Evolutionary conservation across 2,329 filamentous ascomycete species (phyloP), one percentile per base, ranked within the genome.

Genomic region (Chalaropsis thielavioides): DNA sequence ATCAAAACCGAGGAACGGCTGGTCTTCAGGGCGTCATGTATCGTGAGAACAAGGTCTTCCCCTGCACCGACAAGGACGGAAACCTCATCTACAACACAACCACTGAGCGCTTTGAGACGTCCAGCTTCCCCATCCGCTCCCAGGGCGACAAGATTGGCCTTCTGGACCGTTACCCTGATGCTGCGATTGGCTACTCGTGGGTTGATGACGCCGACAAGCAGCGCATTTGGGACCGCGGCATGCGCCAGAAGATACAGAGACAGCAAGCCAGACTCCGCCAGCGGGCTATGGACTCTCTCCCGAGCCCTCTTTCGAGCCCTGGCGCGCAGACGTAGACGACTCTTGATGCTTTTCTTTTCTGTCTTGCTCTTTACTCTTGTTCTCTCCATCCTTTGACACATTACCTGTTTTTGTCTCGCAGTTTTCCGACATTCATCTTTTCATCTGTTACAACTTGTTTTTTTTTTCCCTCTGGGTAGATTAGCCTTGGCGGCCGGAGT

Each of bases 171-270:
- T 80, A 77, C 65, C 79, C 79, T 1, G 78, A 80, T 65, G 74
- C 77, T 27, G 78, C 78, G 6, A 71, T 80, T 44, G 71, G 73
- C 43, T 80, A 80, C 69, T 62, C 70, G 3, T 80, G 78, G 78
- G 76, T 80, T 15, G 72, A 75, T 7, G 63, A 70, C 1, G 73
- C 76, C 59, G 68, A 76, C 61, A 77, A 77, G 69, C 67, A 69
- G 56, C 72, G 73, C 44, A 74, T 76, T 7, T 71, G 72, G 64
- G 71, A 75, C 64, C 74, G 76, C 69, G 74, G 78, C 24, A 54
- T 51, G 56, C 61, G 63, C 22, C 66, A 68, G 43, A 58, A 65
- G 44, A 13, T 40, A 13, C 68, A 68, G 51, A 54, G 67, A 15
- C 54, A 41, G 41, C 41, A 46, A 41, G 61, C 58, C 15, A 46